A percentile compares a stretch with the other conserved stretches of the same genome.
Evolutionary conservation across 2,329 filamentous ascomycete species (phyloP).

Genomic region (Rachicladosporium sp.): DNA sequence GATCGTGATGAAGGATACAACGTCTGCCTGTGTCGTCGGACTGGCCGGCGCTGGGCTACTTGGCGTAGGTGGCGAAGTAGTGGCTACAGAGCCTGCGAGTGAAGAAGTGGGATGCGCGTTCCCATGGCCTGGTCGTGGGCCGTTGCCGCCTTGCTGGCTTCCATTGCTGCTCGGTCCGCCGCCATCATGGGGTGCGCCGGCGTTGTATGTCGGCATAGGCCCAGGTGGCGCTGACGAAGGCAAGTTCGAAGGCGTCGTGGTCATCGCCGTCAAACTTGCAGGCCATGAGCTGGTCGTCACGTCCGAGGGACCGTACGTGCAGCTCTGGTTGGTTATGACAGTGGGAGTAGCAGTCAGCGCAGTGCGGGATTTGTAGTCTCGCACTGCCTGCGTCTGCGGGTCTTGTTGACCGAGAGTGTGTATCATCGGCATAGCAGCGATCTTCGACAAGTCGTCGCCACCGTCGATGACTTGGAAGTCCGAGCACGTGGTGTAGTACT

Average conservation of each 20-base stretch:
- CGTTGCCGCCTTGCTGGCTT: neutral
- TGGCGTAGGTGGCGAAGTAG: neutral
- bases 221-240: neutral
- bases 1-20: neutral
- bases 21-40: neutral
- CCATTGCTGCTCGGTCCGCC: neutral
- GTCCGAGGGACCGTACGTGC: conserved; percentile 5
- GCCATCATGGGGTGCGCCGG: neutral
- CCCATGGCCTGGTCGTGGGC: neutral
- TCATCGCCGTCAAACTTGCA: neutral
- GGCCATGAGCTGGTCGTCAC: neutral
- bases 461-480: conserved; percentile 37
- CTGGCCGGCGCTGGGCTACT: neutral
- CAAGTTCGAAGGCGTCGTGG: neutral
- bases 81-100: neutral
- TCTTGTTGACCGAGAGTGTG: conserved; percentile 29
- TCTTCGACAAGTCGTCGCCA: conserved; percentile 3
- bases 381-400: conserved; percentile 28
- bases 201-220: neutral
- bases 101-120: neutral
- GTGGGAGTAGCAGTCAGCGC: conserved; percentile 23
- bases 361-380: conserved; percentile 28
- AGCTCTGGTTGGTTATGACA: conserved; percentile 11
- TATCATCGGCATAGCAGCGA: conserved; percentile 8
- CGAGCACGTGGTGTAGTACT: conserved; percentile 49